Evolutionary conservation across 495 filamentous ascomycete genomes (phyloP), one percentile per base, ranked within the genome.

Genomic region (Collariella sp.): DNA sequence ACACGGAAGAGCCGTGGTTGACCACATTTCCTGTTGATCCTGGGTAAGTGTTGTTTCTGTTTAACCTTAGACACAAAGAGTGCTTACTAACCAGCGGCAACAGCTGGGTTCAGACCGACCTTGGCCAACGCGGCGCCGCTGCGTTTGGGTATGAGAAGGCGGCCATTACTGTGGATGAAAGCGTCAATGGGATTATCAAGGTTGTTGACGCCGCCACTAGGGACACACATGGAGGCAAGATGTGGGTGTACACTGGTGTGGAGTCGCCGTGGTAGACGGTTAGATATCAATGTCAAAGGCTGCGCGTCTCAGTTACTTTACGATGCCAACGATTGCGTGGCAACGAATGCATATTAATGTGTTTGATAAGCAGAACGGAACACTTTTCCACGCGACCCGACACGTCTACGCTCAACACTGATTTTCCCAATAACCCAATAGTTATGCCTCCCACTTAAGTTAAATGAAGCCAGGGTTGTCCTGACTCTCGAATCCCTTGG

Each of bases 111-210:
- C 68, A 71, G 36, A 80, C 76, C 2, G 74, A 77, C 0, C 45
- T 78, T 46, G 76, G 76, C 16, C 73, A 78, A 43, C 49, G 58
- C 2, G 75, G 62, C 0, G 76, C 75, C 15, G 24, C 55, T 12
- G 35, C 13, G 1, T 61, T 70, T 20, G 74, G 75, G 0, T 15
- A 70, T 2, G 66, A 68, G 24, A 46, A 71, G 39, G 73, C 73
- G 1, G 42, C 54, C 9, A 23, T 48, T 24, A 52, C 19, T 29
- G 62, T n/a, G 47, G 69, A 76, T 3, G 68, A 72, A 19, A 67
- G 63, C 36, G 56, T 59, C 11, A 57, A 58, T 18, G 72, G 70
- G 0, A 47, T 78, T 39, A 54, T 76, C 18, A 58, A 62, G 44
- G 55, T 75, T 1, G 59, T 79, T 16, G 61, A 67, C 20, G 57